These are phyloP conservation scores for Verbascum thapsus DNA, from an alignment of 257 asterid genomes.

Conservation along the genomic window DNA sequence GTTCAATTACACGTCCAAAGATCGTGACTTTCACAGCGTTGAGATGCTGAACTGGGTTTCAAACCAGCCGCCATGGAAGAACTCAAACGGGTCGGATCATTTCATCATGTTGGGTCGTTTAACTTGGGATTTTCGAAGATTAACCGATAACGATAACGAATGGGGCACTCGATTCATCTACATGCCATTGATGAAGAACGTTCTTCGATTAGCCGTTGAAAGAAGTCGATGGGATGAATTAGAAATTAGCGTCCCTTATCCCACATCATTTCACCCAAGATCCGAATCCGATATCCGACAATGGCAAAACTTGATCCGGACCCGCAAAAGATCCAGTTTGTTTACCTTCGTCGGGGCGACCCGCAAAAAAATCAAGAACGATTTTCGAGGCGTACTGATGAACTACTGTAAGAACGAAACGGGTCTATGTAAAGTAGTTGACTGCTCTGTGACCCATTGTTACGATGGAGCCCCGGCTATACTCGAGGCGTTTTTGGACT, in stretches of 20 bases:
- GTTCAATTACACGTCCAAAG: conserved; percentile 49
- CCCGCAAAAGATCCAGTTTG: conserved; percentile 30
- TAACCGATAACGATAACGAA: conserved; percentile 42
- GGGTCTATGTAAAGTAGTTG: conserved; percentile 37
- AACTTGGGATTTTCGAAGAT: conserved; percentile 65
- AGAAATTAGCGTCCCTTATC: conserved; percentile 65
- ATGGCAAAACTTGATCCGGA: conserved; percentile 46
- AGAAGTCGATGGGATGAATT: conserved; percentile 49
- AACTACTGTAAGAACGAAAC: conserved; percentile 42
- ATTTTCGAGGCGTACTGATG: conserved; percentile 54
- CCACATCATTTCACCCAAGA: conserved; percentile 68
- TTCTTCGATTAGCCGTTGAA: conserved; percentile 49
- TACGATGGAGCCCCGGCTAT: conserved; percentile 57
- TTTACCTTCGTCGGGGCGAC: conserved; percentile 64
- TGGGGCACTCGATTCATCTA: conserved; percentile 61
- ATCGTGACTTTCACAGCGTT: conserved; percentile 49
- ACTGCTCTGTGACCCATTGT: conserved; percentile 48
- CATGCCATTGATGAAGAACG: conserved; percentile 63
- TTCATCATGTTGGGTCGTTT: conserved; percentile 57
- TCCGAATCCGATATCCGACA: conserved; percentile 45
- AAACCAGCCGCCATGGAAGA: conserved; percentile 42
- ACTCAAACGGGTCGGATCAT: conserved; percentile 60
- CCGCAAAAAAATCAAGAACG: conserved; percentile 51
- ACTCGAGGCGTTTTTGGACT: conserved; percentile 52
- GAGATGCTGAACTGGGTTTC: conserved; percentile 54